A percentile compares a stretch with the other conserved stretches of the same genome.
Conservation (phyloP, 2,329 filamentous ascomycete species). For the Colletotrichum eremochloae region DNA sequence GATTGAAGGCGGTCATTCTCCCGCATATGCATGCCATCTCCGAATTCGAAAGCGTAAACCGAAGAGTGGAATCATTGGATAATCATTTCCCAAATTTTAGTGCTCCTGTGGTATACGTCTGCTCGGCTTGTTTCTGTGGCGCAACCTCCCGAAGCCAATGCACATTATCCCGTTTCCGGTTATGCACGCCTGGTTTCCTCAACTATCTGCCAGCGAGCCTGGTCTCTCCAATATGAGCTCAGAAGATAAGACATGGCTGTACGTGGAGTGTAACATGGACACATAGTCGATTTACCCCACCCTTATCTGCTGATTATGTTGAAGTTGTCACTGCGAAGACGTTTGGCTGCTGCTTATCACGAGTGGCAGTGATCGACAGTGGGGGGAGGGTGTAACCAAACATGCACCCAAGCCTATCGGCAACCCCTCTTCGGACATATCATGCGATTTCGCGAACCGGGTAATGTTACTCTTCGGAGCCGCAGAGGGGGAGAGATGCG, state of each 20-base stretch:
- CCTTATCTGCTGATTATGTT: conserved; percentile 24
- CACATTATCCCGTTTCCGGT: neutral
- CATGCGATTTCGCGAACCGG: conserved; percentile 1
- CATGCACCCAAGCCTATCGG: conserved; percentile 7
- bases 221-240: neutral
- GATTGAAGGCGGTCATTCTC: neutral
- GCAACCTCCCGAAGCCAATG: no score
- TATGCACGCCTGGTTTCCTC: neutral
- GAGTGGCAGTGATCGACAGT: conserved; percentile 14
- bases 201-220: neutral
- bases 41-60: neutral
- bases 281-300: conserved; percentile 23
- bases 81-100: neutral
- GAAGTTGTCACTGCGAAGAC: conserved; percentile 8
- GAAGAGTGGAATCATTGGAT: neutral
- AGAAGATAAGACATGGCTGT: conserved; percentile 27
- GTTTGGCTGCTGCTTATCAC: conserved; percentile 8
- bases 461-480: conserved; percentile 10
- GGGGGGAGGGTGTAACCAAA: conserved; percentile 26
- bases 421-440: neutral
- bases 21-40: neutral
- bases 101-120: neutral
- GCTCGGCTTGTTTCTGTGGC: neutral
- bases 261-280: neutral
- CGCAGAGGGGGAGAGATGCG: conserved; percentile 15